Percentiles rank a stretch among this genome's conserved stretches.
These are phyloP conservation scores for Claviceps sorghi DNA, from an alignment of 2,329 filamentous ascomycete species.

Conservation along the genomic window DNA sequence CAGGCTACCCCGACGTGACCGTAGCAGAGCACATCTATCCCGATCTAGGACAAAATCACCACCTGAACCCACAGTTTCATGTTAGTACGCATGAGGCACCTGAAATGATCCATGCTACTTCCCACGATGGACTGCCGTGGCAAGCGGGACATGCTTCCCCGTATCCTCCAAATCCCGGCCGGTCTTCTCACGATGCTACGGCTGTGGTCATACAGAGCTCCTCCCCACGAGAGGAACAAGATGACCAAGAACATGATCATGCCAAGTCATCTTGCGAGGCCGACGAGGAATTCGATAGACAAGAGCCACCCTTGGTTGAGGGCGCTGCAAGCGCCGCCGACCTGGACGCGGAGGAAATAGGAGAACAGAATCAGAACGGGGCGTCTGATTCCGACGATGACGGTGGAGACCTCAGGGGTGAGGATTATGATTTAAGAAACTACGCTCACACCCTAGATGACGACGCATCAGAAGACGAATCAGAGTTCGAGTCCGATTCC, in stretches of 20 bases:
- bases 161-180: background rate
- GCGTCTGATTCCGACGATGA: conserved; percentile 9
- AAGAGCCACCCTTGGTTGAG: background rate
- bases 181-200: background rate
- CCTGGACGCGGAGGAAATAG: background rate
- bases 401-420: conserved; percentile 16
- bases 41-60: conserved; percentile 4
- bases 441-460: conserved; percentile 19
- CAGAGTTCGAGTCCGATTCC: conserved; percentile 6
- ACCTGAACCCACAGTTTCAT: conserved; percentile 7
- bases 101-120: background rate
- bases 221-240: background rate
- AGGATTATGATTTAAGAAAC: conserved; percentile 21
- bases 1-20: background rate
- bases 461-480: conserved; percentile 11
- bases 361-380: conserved; percentile 5
- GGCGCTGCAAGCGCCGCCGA: background rate
- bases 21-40: background rate
- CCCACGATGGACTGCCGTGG: background rate
- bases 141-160: background rate
- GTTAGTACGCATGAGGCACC: background rate
- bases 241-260: background rate
- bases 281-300: background rate
- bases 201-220: conserved; percentile 2
- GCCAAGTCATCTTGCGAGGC: background rate